Evolutionary conservation across 768 basidiomycete genomes (phyloP).

Genomic region (Tylopilus sp.): DNA sequence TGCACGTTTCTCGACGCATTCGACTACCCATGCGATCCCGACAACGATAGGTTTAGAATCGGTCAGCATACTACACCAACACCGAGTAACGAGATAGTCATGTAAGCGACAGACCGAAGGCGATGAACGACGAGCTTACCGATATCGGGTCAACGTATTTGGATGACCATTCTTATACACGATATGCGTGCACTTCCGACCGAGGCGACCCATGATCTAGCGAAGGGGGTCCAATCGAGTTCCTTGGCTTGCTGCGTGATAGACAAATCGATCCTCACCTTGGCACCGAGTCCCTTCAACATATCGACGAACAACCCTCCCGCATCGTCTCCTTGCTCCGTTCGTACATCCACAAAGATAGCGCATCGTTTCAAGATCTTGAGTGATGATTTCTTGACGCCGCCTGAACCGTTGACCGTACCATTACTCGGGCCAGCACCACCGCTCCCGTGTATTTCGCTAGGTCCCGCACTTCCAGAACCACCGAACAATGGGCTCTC

Average conservation of each 20-base stretch:
- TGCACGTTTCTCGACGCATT: constrained; percentile 68
- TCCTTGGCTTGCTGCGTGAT: neutral
- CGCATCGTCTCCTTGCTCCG: constrained; percentile 75
- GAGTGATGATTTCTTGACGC: constrained; percentile 34
- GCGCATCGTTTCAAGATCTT: constrained; percentile 68
- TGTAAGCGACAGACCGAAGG: neutral
- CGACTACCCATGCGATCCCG: constrained; percentile 86
- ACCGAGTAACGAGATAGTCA: neutral
- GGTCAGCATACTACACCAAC: constrained; percentile 46
- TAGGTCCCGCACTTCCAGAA: constrained; percentile 31
- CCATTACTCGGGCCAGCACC: constrained; percentile 14
- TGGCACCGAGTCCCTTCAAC: constrained; percentile 75
- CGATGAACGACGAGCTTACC: constrained; percentile 38
- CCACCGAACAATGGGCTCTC: constrained; percentile 28
- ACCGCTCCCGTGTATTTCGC: constrained; percentile 17
- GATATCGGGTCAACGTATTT: constrained; percentile 70
- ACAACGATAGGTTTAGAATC: constrained; percentile 74
- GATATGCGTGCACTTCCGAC: constrained; percentile 77
- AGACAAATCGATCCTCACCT: constrained; percentile 43
- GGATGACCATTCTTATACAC: constrained; percentile 80
- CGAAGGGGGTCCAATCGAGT: neutral
- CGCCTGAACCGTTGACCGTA: constrained; percentile 21
- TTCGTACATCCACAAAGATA: constrained; percentile 81
- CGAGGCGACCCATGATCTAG: constrained; percentile 62
- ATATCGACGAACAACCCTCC: constrained; percentile 81